phyloP scores from a whole-genome alignment of 306 rosid genomes.

The Corylus heterophylla region DNA sequence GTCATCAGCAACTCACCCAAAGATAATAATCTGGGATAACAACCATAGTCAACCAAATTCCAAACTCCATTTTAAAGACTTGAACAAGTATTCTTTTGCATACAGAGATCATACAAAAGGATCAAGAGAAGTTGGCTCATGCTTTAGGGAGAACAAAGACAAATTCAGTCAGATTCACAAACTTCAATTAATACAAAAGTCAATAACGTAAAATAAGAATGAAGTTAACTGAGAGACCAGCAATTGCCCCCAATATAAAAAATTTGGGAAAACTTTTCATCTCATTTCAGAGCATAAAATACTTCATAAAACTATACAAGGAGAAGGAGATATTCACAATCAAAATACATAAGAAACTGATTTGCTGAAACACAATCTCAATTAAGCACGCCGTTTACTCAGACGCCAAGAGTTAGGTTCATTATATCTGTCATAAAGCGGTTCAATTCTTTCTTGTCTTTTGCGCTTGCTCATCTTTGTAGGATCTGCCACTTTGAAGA shows the following conservation, averaged over 20 bases:
- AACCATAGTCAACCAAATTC: not conserved
- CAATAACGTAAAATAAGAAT: not conserved
- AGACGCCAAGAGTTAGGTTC: constrained; percentile 95
- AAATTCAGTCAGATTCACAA: not conserved
- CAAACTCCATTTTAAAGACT: not conserved
- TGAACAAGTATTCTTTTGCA: not conserved
- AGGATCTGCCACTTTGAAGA: constrained; percentile 78
- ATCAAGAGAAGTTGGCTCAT: not conserved
- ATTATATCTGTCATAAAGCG: constrained; percentile 81
- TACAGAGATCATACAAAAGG: not conserved
- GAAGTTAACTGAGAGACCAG: not conserved
- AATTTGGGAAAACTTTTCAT: not conserved
- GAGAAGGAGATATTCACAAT: constrained; percentile 18
- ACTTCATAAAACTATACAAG: not conserved
- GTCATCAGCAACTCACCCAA: not conserved
- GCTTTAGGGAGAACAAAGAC: not conserved
- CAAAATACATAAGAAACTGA: constrained; percentile 3
- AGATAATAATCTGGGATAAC: not conserved
- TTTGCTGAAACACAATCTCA: constrained; percentile 23
- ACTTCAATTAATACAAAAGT: not conserved
- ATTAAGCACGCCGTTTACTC: constrained; percentile 75
- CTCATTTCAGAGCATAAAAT: not conserved
- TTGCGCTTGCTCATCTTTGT: constrained; percentile 82
- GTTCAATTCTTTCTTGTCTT: constrained; percentile 80
- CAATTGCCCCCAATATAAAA: not conserved